phyloP scores from a whole-genome alignment of 345 rosid species.

The Mangifera indica region DNA sequence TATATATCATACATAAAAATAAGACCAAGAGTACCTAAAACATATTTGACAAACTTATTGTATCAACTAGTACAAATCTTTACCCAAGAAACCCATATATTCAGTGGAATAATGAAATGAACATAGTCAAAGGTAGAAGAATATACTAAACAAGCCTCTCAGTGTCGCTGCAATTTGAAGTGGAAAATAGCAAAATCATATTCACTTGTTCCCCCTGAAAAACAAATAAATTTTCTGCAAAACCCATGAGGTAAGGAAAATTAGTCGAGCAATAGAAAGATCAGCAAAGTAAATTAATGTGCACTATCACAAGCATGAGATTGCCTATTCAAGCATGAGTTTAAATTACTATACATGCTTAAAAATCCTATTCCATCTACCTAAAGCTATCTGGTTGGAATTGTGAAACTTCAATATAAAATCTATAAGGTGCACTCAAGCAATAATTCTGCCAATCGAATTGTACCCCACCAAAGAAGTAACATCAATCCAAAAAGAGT shows the following conservation, averaged over 20 bases:
- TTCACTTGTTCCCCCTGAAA: slow-evolving; percentile 78
- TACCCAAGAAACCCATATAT: not conserved
- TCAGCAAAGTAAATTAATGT: not conserved
- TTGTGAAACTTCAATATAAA: too few relatives aligned
- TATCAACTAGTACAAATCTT: slow-evolving; percentile 6
- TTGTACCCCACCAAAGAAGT: too few relatives aligned
- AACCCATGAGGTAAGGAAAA: not conserved
- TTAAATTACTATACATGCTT: not conserved
- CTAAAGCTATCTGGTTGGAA: too few relatives aligned
- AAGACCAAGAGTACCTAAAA: not conserved
- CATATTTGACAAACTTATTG: slow-evolving; percentile 4
- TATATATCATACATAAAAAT: not conserved
- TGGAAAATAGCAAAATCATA: not conserved
- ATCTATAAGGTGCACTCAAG: too few relatives aligned
- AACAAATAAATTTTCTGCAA: slow-evolving; percentile 83
- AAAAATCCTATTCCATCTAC: too few relatives aligned
- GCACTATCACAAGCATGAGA: not conserved
- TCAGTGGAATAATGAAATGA: not conserved
- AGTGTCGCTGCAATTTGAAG: not conserved
- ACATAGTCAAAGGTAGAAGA: slow-evolving; percentile 3
- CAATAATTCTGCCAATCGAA: too few relatives aligned
- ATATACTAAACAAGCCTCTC: slow-evolving; percentile 10
- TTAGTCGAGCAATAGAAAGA: not conserved
- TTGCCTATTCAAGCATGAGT: not conserved
- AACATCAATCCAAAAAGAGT: too few relatives aligned